Base-by-base conservation (phyloP, 345 rosid genomes). In the Combretum micranthum region DNA sequence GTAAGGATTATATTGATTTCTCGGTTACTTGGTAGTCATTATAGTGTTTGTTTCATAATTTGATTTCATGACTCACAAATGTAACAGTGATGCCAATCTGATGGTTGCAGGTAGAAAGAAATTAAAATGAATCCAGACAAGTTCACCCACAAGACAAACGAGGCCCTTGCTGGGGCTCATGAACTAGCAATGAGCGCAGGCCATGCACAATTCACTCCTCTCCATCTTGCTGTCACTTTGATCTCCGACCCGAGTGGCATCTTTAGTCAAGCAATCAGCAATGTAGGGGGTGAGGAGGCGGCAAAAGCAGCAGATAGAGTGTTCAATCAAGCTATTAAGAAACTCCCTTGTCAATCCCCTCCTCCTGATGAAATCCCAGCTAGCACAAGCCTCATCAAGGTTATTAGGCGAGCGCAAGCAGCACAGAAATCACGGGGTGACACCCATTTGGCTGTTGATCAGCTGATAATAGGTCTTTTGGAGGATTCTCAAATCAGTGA, bases 101-200 rank as follows among this genome's bases (percentile, higher is more conserved):
- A 57, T 44, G 23, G 20, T 17, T 47, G 39, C 50, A 20, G 59
- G 58, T 48, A 9, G 21, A 19, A 52, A 17, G n/a, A 55, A 3
- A 20, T 47, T 50, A 42, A 19, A 50, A 91, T 92, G 96, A 88
- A 92, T 78, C 93, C 95, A 4, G 95, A 82, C 60, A 88, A 88
- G 64, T 83, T 84, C 64, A 92, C 97, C 18, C 90, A 86, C 85
- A 88, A 86, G 85, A 88, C 98, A 11, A 83, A 83, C 53, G 95
- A 88, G 65, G 77, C 85, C 0, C 71, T 92, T 17, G 90, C 81
- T 0, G 64, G 72, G 11, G 88, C 96, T 44, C 93, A 84, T 58
- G 87, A 81, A 52, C 68, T 83, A 15, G 93, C 95, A 10, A 60
- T 77, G 22, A 73, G 68, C 11, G 78, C 72, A 3, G 87, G 91